phyloP scores from a whole-genome alignment of 2,329 filamentous ascomycete genomes.

The Exophiala sp. region DNA sequence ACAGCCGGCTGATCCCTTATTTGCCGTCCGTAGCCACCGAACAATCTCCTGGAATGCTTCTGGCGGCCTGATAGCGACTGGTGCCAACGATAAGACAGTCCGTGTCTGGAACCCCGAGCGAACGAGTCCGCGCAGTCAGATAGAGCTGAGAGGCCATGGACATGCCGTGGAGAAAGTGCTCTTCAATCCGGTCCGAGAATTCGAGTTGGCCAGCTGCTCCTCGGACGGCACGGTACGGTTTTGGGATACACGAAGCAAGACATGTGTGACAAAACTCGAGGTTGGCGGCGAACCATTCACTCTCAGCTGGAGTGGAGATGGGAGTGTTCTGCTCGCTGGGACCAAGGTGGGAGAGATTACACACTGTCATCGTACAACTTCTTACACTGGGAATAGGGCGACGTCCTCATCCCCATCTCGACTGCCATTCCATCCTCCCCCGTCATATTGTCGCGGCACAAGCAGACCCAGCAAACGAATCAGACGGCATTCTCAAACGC shows the following conservation, averaged over 20 bases:
- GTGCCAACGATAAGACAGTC: conserved; percentile 79
- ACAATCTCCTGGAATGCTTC: conserved; percentile 87
- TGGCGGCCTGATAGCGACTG: conserved; percentile 79
- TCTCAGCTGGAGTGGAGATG: conserved; percentile 48
- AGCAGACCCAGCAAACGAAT: conserved; percentile 47
- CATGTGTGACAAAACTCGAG: conserved; percentile 45
- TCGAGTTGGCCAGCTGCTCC: conserved; percentile 49
- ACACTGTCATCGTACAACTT: background rate
- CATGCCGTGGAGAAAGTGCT: conserved; percentile 47
- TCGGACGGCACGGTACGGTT: conserved; percentile 49
- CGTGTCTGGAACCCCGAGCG: conserved; percentile 80
- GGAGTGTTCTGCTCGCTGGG: conserved; percentile 44
- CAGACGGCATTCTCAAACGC: conserved; percentile 47
- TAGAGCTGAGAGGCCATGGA: conserved; percentile 47
- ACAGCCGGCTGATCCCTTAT: conserved; percentile 25
- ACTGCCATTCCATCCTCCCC: conserved; percentile 40
- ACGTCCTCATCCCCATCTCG: conserved; percentile 46
- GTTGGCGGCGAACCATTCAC: conserved; percentile 51
- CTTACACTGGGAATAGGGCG: conserved; percentile 36
- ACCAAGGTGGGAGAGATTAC: conserved; percentile 39
- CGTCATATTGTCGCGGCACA: conserved; percentile 39
- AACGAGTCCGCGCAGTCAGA: conserved; percentile 45
- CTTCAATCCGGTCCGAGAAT: conserved; percentile 49
- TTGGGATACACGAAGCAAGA: conserved; percentile 51
- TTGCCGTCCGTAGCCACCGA: conserved; percentile 55